These are phyloP conservation scores for Neckera pumila DNA, from an alignment of 225 moss, liverwort and hornwort species.

Conservation along the genomic window DNA sequence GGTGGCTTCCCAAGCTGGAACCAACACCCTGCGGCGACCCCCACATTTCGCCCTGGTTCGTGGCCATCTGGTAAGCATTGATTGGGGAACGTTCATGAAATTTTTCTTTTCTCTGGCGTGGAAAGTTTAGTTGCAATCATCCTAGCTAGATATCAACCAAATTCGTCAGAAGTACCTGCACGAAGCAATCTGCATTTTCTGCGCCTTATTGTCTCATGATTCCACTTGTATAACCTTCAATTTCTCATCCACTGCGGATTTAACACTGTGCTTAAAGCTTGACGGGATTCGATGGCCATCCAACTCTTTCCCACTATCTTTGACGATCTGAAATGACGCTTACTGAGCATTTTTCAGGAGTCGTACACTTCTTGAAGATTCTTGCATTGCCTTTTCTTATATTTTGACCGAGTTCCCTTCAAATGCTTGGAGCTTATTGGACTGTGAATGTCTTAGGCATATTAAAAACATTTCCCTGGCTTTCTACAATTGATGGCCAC, in stretches of 20 bases:
- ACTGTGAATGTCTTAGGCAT: background rate
- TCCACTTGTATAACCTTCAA: background rate
- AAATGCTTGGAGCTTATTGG: background rate
- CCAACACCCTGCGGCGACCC: constrained; percentile 27
- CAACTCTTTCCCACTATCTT: background rate
- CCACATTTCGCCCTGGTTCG: constrained; percentile 22
- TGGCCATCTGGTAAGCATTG: constrained; percentile 20
- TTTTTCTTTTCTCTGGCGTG: background rate
- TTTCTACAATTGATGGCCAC: background rate
- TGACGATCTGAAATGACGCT: background rate
- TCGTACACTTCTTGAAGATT: background rate
- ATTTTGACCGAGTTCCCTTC: background rate
- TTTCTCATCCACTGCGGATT: background rate
- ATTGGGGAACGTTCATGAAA: background rate
- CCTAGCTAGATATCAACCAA: background rate
- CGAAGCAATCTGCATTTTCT: background rate
- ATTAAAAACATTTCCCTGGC: no score
- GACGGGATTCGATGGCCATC: background rate
- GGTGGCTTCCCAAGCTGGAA: constrained; percentile 50
- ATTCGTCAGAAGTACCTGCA: background rate
- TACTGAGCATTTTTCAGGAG: background rate
- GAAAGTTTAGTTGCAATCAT: background rate
- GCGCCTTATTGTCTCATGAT: background rate
- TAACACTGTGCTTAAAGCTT: background rate
- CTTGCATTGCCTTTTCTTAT: background rate